Evolutionary conservation across 73 alveolate species (phyloP).

Genomic region (Diophrys appendiculata): DNA sequence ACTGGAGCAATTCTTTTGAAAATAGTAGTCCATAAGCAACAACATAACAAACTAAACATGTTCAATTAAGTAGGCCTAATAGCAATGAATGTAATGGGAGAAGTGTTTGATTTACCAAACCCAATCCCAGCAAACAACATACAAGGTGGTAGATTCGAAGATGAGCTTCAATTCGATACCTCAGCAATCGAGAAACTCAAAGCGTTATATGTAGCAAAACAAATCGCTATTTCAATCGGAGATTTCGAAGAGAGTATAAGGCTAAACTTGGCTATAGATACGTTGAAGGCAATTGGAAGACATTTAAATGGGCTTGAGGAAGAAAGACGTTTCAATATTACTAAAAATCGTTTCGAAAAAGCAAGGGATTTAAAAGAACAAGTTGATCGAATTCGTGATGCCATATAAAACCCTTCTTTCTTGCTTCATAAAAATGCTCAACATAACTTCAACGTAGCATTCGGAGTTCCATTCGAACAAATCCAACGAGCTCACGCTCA

Average conservation of each 20-base stretch:
- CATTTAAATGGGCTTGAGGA: conserved; percentile 75
- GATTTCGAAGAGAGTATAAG: conserved; percentile 75
- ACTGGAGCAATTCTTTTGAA: conserved; percentile 78
- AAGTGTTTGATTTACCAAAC: conserved; percentile 65
- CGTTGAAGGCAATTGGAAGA: conserved; percentile 70
- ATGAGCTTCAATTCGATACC: conserved; percentile 80
- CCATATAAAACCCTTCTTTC: conserved; percentile 19
- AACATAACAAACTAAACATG: conserved; percentile 62
- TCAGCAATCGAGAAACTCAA: conserved; percentile 66
- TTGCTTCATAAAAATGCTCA: neutral
- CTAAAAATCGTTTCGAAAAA: conserved; percentile 65
- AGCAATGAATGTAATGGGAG: conserved; percentile 80
- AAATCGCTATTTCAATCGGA: conserved; percentile 53
- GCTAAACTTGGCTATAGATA: conserved; percentile 65
- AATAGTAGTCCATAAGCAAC: conserved; percentile 60
- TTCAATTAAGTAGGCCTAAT: conserved; percentile 77
- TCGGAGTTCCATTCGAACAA: neutral
- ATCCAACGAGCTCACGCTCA: neutral
- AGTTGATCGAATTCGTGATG: conserved; percentile 59
- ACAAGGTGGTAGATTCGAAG: conserved; percentile 65
- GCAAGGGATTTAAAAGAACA: conserved; percentile 73
- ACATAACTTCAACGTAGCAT: neutral
- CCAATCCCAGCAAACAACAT: conserved; percentile 30
- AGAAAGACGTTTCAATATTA: conserved; percentile 67
- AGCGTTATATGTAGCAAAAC: conserved; percentile 73